These are phyloP conservation scores for Lasiosphaeria ovina DNA, from an alignment of 495 filamentous ascomycete genomes.

Conservation along the genomic window DNA sequence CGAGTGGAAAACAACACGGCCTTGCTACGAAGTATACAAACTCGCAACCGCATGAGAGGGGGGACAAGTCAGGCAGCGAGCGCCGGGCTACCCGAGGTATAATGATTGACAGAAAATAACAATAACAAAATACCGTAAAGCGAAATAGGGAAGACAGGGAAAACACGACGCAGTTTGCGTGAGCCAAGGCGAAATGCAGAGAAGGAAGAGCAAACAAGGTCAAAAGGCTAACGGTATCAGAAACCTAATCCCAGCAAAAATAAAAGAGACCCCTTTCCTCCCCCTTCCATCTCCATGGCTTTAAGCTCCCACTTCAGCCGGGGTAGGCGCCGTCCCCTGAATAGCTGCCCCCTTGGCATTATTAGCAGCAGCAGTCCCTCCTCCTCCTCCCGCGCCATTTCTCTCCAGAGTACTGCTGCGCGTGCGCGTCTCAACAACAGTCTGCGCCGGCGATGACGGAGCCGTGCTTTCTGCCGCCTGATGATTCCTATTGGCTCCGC, in stretches of 20 bases:
- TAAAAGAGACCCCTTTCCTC: not conserved
- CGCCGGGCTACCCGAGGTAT: not conserved
- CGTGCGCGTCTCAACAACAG: not conserved
- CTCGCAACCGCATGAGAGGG: not conserved
- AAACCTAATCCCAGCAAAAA: conserved; percentile 8
- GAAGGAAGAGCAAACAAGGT: conserved; percentile 1
- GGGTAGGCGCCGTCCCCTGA: not conserved
- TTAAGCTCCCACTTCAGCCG: not conserved
- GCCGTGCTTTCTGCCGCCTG: too few species aligned
- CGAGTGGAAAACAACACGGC: not conserved
- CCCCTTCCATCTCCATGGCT: not conserved
- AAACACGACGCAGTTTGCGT: too few species aligned
- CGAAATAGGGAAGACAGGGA: too few species aligned
- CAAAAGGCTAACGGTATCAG: conserved; percentile 14
- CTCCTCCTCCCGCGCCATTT: not conserved
- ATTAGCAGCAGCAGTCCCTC: not conserved
- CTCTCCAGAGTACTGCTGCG: not conserved
- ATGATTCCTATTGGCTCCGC: too few species aligned
- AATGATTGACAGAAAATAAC: not conserved
- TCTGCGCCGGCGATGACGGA: too few species aligned
- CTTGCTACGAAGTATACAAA: not conserved
- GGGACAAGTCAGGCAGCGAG: not conserved
- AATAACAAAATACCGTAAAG: not conserved
- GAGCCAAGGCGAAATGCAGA: not conserved
- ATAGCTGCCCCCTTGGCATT: not conserved